phyloP scores from a whole-genome alignment of 306 rosid genomes.

The Malus fusca region DNA sequence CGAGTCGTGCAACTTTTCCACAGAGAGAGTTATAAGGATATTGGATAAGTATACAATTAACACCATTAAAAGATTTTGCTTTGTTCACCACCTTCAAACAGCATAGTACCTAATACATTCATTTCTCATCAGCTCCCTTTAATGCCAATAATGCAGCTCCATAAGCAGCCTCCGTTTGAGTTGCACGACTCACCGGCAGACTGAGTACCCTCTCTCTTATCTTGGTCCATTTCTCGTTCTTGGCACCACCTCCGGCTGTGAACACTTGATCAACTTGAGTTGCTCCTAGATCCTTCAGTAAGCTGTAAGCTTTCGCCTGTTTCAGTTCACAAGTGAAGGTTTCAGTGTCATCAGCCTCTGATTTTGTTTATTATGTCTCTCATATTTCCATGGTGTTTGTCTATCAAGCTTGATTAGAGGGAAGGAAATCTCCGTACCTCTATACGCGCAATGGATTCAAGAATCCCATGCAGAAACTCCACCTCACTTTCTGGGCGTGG shows the following conservation, averaged over 20 bases:
- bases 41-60: not conserved
- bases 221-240: constrained; percentile 71
- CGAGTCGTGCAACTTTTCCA: too few species aligned
- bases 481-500: constrained; percentile 79
- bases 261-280: constrained; percentile 63
- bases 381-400: not conserved
- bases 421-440: constrained; percentile 47
- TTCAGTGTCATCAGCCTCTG: constrained; percentile 7
- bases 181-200: constrained; percentile 61
- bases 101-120: not conserved
- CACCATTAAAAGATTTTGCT: not conserved
- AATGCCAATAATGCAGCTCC: constrained; percentile 88
- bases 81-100: not conserved
- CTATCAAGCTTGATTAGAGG: not conserved
- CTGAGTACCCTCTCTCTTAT: constrained; percentile 80
- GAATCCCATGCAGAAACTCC: constrained; percentile 72
- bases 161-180: constrained; percentile 77
- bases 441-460: constrained; percentile 88
- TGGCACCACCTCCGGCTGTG: constrained; percentile 82
- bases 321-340: constrained; percentile 3
- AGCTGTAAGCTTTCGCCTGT: constrained; percentile 66
- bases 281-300: constrained; percentile 72
- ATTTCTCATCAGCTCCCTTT: constrained; percentile 25
- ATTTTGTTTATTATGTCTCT: not conserved
- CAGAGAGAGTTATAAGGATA: not conserved